Conservation (phyloP, 2,329 filamentous ascomycete genomes). For the Cercospora sesami region DNA sequence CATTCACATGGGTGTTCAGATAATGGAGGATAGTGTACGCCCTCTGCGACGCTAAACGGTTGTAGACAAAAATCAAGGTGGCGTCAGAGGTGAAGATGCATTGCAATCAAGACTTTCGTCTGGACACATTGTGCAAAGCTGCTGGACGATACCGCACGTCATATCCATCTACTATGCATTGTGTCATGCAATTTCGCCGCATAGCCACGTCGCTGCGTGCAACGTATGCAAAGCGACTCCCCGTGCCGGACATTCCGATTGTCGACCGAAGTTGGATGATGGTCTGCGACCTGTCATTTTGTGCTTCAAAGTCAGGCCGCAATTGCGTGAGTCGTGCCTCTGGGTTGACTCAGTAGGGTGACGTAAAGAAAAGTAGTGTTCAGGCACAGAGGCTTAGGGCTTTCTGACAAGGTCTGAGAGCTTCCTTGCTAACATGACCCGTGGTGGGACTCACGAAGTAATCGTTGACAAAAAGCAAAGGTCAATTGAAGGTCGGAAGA, state of each 20-base stretch:
- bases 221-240: too few species aligned
- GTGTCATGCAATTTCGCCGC: too few species aligned
- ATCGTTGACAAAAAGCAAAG: neutral
- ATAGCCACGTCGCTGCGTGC: too few species aligned
- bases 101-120: neutral
- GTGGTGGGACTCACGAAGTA: neutral
- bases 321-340: neutral
- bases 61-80: neutral
- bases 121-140: neutral
- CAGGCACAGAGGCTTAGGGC: neutral
- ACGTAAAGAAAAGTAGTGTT: neutral
- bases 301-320: neutral
- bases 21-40: neutral
- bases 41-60: neutral
- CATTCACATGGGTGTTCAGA: neutral
- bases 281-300: neutral
- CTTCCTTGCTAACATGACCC: neutral
- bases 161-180: neutral
- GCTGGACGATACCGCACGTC: neutral
- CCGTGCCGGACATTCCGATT: neutral
- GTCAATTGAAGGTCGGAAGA: neutral
- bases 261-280: neutral
- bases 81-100: neutral
- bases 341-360: neutral
- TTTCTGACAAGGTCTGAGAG: neutral